Conservation (phyloP, 1,284 basidiomycete genomes). For the Trametes pubescens region DNA sequence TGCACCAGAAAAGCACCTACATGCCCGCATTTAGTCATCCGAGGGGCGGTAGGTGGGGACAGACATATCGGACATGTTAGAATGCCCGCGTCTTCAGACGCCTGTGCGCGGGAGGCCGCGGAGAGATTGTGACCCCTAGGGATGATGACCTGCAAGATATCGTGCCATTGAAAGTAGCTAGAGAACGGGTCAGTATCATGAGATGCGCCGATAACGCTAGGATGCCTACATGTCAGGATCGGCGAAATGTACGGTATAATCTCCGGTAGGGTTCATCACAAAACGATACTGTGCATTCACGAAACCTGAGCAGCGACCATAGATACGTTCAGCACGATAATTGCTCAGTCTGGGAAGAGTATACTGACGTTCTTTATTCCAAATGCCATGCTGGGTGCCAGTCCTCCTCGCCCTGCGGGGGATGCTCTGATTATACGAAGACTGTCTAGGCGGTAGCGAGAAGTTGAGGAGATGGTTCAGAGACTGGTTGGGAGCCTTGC, state of each 20-base stretch:
- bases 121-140: conserved; percentile 73
- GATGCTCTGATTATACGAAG: conserved; percentile 59
- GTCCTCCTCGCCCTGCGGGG: conserved; percentile 80
- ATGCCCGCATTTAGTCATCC: conserved; percentile 98
- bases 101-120: conserved; percentile 50
- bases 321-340: conserved; percentile 9
- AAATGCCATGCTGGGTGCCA: conserved; percentile 66
- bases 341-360: neutral
- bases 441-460: conserved; percentile 80
- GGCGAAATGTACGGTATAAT: conserved; percentile 95
- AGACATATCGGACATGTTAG: conserved; percentile 96
- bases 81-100: conserved; percentile 60
- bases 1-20: conserved; percentile 57
- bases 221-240: conserved; percentile 89
- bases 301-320: conserved; percentile 63
- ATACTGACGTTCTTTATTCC: conserved; percentile 88
- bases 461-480: conserved; percentile 87
- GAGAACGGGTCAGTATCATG: conserved; percentile 27
- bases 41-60: conserved; percentile 87
- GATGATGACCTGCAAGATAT: conserved; percentile 95
- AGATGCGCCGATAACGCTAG: conserved; percentile 20
- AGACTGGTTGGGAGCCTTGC: conserved; percentile 69
- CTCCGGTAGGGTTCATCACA: conserved; percentile 90
- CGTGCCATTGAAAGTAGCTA: conserved; percentile 95
- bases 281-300: conserved; percentile 95